phyloP scores from a whole-genome alignment of 2,329 filamentous ascomycete genomes.

The Xylaria polymorpha region DNA sequence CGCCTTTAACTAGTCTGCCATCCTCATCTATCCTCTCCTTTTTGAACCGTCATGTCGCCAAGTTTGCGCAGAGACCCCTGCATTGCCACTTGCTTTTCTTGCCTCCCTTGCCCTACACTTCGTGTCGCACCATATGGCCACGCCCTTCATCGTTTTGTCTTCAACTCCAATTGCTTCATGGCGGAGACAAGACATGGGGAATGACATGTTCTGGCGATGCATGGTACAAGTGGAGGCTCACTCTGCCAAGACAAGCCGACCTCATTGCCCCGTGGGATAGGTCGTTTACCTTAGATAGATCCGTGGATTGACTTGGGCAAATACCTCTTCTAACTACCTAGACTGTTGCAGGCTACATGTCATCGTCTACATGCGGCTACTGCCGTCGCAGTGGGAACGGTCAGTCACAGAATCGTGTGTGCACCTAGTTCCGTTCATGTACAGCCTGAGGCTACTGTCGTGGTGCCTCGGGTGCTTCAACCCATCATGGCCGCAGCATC shows the following conservation, averaged over 20 bases:
- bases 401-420: conserved; percentile 63
- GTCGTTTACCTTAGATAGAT: conserved; percentile 13
- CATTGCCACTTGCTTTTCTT: conserved; percentile 27
- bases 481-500: conserved; percentile 25
- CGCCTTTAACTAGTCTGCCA: conserved; percentile 19
- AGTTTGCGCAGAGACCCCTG: conserved; percentile 16
- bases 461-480: conserved; percentile 28
- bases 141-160: conserved; percentile 18
- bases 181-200: conserved; percentile 15
- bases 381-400: conserved; percentile 52
- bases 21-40: conserved; percentile 17
- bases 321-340: conserved; percentile 29
- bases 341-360: conserved; percentile 37
- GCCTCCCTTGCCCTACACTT: conserved; percentile 29
- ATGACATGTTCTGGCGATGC: conserved; percentile 22
- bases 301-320: conserved; percentile 10
- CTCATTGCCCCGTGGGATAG: conserved; percentile 17
- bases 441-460: conserved; percentile 32
- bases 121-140: conserved; percentile 29
- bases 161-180: conserved; percentile 16
- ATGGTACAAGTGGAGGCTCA: conserved; percentile 24
- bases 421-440: conserved; percentile 39
- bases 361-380: conserved; percentile 40
- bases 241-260: conserved; percentile 24
- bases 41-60: conserved; percentile 27